These are phyloP conservation scores for Podila verticillata DNA, from an alignment of 192 early-diverging fungal genomes.

Conservation along the genomic window DNA sequence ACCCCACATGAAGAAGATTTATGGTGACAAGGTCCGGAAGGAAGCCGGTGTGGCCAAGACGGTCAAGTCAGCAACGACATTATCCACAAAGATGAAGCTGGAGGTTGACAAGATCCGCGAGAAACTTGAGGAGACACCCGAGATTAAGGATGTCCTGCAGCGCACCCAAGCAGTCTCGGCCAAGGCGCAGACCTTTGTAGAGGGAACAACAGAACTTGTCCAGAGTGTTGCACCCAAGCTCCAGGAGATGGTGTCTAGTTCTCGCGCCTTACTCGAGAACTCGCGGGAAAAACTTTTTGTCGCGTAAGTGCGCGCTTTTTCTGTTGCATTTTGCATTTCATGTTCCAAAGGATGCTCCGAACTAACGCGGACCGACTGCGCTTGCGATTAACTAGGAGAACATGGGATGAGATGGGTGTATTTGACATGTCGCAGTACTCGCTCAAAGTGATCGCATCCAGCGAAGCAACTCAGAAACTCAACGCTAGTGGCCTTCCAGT, in stretches of 20 bases:
- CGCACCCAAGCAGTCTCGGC: slow-evolving; percentile 61
- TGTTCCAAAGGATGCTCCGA: neutral
- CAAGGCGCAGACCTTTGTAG: slow-evolving; percentile 70
- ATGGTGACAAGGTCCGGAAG: slow-evolving; percentile 84
- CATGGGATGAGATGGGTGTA: slow-evolving; percentile 53
- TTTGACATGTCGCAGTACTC: slow-evolving; percentile 57
- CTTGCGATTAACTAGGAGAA: slow-evolving; percentile 7
- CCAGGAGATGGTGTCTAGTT: slow-evolving; percentile 58
- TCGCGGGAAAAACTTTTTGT: slow-evolving; percentile 49
- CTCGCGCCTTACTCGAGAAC: slow-evolving; percentile 52
- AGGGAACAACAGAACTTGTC: slow-evolving; percentile 60
- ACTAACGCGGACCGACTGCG: neutral
- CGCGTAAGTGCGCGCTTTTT: slow-evolving; percentile 24
- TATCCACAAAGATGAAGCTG: slow-evolving; percentile 65
- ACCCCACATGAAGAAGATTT: slow-evolving; percentile 90
- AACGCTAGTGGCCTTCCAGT: slow-evolving; percentile 6
- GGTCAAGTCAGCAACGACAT: slow-evolving; percentile 62
- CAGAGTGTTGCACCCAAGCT: slow-evolving; percentile 58
- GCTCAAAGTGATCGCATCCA: slow-evolving; percentile 17
- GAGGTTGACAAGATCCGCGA: slow-evolving; percentile 57
- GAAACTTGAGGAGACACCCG: slow-evolving; percentile 53
- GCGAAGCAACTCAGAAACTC: neutral
- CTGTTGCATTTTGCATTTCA: neutral
- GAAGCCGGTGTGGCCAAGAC: slow-evolving; percentile 85
- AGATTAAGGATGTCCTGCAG: slow-evolving; percentile 58